Conservation (phyloP, 2,329 filamentous ascomycete genomes). For the Beauveria sp. region DNA sequence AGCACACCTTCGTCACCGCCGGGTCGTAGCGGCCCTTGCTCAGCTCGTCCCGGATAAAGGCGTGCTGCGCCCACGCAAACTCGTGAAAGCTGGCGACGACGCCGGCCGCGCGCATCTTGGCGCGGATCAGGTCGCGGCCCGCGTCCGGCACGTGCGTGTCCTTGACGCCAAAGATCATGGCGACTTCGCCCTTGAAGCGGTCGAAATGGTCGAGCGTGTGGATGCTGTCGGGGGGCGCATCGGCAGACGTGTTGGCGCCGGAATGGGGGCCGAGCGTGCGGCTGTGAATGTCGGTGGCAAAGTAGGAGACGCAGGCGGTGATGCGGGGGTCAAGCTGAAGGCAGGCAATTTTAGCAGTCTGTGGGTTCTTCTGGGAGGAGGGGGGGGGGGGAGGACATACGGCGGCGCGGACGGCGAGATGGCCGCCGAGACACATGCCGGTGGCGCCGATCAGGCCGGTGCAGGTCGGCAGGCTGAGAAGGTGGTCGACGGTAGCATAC, state of each 20-base stretch:
- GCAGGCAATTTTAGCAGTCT: too few relatives aligned
- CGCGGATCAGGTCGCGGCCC: slow-evolving; percentile 76
- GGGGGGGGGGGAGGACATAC: slow-evolving; percentile 28
- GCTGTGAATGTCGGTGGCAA: slow-evolving; percentile 85
- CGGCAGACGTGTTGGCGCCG: slow-evolving; percentile 38
- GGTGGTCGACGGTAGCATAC: slow-evolving; percentile 56
- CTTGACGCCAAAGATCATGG: slow-evolving; percentile 87
- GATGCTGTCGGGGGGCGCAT: slow-evolving; percentile 28
- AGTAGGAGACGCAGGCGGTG: slow-evolving; percentile 74
- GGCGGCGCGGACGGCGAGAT: slow-evolving; percentile 59
- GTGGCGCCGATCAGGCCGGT: slow-evolving; percentile 72
- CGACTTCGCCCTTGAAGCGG: slow-evolving; percentile 72
- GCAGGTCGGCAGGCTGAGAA: slow-evolving; percentile 67
- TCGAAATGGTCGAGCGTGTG: slow-evolving; percentile 48
- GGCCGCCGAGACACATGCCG: slow-evolving; percentile 90
- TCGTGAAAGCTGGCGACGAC: slow-evolving; percentile 78
- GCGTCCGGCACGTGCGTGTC: slow-evolving; percentile 83
- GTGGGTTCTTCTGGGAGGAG: neutral
- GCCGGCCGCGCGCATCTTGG: slow-evolving; percentile 69
- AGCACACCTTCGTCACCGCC: slow-evolving; percentile 77
- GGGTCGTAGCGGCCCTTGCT: slow-evolving; percentile 93
- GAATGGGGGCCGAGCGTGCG: slow-evolving; percentile 60
- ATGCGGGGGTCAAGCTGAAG: slow-evolving; percentile 64
- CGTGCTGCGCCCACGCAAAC: slow-evolving; percentile 88
- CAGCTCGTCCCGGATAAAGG: slow-evolving; percentile 87